phyloP scores from a whole-genome alignment of 805 yeast genomes.

The Tetrapisispora namnaoensis region DNA sequence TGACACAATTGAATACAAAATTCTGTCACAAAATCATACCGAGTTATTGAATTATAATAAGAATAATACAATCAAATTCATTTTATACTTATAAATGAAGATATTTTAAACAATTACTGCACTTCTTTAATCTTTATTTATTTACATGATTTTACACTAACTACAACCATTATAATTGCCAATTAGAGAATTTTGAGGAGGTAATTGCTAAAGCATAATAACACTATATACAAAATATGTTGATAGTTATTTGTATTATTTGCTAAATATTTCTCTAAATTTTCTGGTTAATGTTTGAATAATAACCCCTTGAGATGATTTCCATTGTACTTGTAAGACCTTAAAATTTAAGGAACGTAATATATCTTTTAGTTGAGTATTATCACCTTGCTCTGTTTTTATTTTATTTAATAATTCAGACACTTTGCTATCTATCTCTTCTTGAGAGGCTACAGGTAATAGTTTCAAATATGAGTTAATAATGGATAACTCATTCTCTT shows the following conservation, averaged over 20 bases:
- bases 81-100: too few relatives aligned
- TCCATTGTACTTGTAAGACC: slow-evolving; percentile 30
- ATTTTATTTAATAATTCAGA: slow-evolving; percentile 16
- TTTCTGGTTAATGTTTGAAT: slow-evolving; percentile 24
- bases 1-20: background rate
- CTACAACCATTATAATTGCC: background rate
- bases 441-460: slow-evolving; percentile 42
- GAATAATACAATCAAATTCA: too few relatives aligned
- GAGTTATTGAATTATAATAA: too few relatives aligned
- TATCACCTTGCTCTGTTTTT: slow-evolving; percentile 13
- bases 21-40: background rate
- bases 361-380: slow-evolving; percentile 25
- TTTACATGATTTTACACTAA: background rate
- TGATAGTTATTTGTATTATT: background rate
- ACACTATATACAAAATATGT: background rate
- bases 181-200: too few relatives aligned
- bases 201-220: background rate
- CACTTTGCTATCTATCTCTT: slow-evolving; percentile 33
- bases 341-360: slow-evolving; percentile 29
- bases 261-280: background rate
- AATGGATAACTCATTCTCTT: slow-evolving; percentile 36
- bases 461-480: slow-evolving; percentile 32
- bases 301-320: slow-evolving; percentile 27
- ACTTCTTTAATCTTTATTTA: too few relatives aligned
- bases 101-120: too few relatives aligned